Conservation (phyloP, 192 early-diverging fungal genomes). For the Geosiphon pyriformis region DNA sequence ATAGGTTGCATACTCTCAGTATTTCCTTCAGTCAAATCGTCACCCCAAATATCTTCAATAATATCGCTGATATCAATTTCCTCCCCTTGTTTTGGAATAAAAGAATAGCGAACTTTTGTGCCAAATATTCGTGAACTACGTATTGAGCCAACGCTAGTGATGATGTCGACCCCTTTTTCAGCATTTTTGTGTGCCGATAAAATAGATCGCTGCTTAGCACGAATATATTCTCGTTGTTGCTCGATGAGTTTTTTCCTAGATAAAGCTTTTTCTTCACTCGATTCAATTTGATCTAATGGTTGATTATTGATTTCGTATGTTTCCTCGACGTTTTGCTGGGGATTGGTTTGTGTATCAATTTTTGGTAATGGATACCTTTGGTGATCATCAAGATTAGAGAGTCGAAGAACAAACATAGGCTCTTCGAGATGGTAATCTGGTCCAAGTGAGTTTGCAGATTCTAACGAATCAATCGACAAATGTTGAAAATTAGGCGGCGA, state of each 20-base stretch:
- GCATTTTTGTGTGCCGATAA: constrained; percentile 25
- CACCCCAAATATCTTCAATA: constrained; percentile 41
- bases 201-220: constrained; percentile 7
- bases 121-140: constrained; percentile 35
- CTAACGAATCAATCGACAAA: constrained; percentile 20
- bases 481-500: constrained; percentile 2
- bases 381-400: constrained; percentile 8
- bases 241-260: constrained; percentile 19
- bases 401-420: constrained; percentile 24
- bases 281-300: background rate
- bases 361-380: constrained; percentile 6
- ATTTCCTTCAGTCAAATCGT: constrained; percentile 7
- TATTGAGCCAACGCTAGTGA: constrained; percentile 34
- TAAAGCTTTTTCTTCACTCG: background rate
- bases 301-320: background rate
- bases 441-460: constrained; percentile 4
- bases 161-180: constrained; percentile 33
- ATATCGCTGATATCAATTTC: constrained; percentile 43
- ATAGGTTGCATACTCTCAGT: background rate
- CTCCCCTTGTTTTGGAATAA: constrained; percentile 34
- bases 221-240: constrained; percentile 14
- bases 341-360: background rate
- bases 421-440: constrained; percentile 21
- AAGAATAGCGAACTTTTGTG: constrained; percentile 41
- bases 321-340: background rate